Conservation (phyloP, 1,139 yeast genomes). For the Tardiomyces depauwii region DNA sequence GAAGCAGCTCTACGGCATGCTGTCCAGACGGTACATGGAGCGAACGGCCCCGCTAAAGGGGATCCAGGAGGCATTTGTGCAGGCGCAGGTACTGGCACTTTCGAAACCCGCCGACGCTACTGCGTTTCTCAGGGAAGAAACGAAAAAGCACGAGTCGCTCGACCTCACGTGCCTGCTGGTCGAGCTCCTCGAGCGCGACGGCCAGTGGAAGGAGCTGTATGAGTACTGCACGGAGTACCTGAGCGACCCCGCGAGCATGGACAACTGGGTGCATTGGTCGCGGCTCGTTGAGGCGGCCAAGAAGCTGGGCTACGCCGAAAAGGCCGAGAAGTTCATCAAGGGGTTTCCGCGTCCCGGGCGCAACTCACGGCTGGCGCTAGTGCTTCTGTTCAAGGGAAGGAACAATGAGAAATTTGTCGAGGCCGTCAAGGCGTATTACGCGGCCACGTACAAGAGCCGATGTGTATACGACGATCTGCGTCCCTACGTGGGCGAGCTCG, state of each 20-base stretch:
- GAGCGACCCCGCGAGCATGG: constrained; percentile 11
- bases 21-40: constrained; percentile 47
- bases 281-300: constrained; percentile 21
- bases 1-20: constrained; percentile 37
- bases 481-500: constrained; percentile 32
- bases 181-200: constrained; percentile 30
- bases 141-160: constrained; percentile 32
- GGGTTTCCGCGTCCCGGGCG: constrained; percentile 30
- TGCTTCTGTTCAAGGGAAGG: constrained; percentile 31
- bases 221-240: constrained; percentile 25
- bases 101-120: constrained; percentile 26
- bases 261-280: constrained; percentile 56
- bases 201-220: constrained; percentile 35
- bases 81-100: constrained; percentile 35
- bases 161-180: constrained; percentile 46
- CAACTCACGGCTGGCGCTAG: constrained; percentile 44
- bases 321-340: constrained; percentile 20
- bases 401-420: constrained; percentile 13
- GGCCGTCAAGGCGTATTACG: constrained; percentile 34
- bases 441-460: constrained; percentile 36
- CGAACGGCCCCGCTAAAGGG: constrained; percentile 32
- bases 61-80: constrained; percentile 52
- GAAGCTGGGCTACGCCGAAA: constrained; percentile 24
- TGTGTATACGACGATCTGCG: constrained; percentile 28
- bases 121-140: constrained; percentile 22